Evolutionary conservation across 768 basidiomycete species (phyloP).

Genomic region (Leccinum subtestaceum): DNA sequence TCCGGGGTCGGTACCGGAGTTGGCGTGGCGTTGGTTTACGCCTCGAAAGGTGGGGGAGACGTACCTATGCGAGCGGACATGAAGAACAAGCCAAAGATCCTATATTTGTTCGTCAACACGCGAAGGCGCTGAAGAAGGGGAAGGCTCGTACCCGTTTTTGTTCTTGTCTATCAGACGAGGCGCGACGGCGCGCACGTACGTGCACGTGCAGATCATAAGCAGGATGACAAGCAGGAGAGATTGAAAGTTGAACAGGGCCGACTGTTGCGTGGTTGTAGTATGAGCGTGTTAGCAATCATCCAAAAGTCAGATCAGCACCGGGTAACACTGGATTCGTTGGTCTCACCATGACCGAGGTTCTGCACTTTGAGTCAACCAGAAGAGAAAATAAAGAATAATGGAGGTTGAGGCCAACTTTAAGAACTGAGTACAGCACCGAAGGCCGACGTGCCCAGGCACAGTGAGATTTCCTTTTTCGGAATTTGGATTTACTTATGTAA

Average conservation of each 20-base stretch:
- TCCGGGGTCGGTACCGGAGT: neutral
- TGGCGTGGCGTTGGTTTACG: neutral
- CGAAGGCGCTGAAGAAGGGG: neutral
- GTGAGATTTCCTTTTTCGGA: neutral
- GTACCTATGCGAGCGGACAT: constrained; percentile 94
- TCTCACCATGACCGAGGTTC: neutral
- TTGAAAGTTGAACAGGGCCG: constrained; percentile 97
- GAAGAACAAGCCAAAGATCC: constrained; percentile 90
- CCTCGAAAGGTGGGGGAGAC: constrained; percentile 19
- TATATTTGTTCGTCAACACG: constrained; percentile 30
- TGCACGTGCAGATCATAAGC: constrained; percentile 94
- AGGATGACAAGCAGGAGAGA: constrained; percentile 91
- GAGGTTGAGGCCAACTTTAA: neutral
- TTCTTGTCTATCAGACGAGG: constrained; percentile 91
- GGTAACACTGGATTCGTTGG: neutral
- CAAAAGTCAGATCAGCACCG: neutral
- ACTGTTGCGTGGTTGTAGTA: constrained; percentile 40
- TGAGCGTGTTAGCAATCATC: neutral
- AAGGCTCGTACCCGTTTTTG: constrained; percentile 74
- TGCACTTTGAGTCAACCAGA: neutral
- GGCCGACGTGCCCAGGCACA: neutral
- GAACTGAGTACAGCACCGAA: no score
- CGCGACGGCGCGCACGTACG: constrained; percentile 87
- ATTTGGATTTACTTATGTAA: neutral
- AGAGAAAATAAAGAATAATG: neutral